These are phyloP conservation scores for Penicillium sp. DNA, from an alignment of 2,329 filamentous ascomycete genomes.

Conservation along the genomic window DNA sequence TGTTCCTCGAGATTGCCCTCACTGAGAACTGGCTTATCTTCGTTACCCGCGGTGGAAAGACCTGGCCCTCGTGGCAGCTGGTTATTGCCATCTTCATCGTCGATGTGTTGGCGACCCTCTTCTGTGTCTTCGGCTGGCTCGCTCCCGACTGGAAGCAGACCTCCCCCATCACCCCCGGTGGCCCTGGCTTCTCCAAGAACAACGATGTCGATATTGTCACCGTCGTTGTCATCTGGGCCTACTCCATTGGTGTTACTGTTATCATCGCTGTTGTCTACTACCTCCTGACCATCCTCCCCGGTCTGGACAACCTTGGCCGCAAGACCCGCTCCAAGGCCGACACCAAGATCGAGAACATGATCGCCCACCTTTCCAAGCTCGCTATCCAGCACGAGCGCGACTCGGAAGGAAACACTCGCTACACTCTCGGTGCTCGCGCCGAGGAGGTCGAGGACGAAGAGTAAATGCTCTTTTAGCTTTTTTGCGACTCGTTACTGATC, in stretches of 20 bases:
- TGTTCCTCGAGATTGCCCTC: slow-evolving; percentile 88
- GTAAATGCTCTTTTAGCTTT: slow-evolving; percentile 34
- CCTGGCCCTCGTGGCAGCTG: slow-evolving; percentile 73
- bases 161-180: slow-evolving; percentile 29
- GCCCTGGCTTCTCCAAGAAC: slow-evolving; percentile 41
- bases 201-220: slow-evolving; percentile 59
- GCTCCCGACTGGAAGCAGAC: slow-evolving; percentile 48
- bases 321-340: slow-evolving; percentile 52
- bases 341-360: slow-evolving; percentile 56
- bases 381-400: slow-evolving; percentile 53
- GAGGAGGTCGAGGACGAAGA: slow-evolving; percentile 48
- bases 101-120: slow-evolving; percentile 69
- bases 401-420: slow-evolving; percentile 46
- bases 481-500: slow-evolving; percentile 37
- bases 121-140: slow-evolving; percentile 74
- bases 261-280: slow-evolving; percentile 55
- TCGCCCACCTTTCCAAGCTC: slow-evolving; percentile 53
- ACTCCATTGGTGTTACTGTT: slow-evolving; percentile 54
- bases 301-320: slow-evolving; percentile 53
- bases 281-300: slow-evolving; percentile 47
- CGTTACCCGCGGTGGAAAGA: slow-evolving; percentile 81
- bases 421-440: slow-evolving; percentile 43
- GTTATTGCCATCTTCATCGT: slow-evolving; percentile 69
- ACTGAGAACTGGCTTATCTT: slow-evolving; percentile 98
- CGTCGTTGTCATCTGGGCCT: slow-evolving; percentile 53